A percentile compares a stretch with the other conserved stretches of the same genome.
These are phyloP conservation scores for Umbellularia californica DNA, from an alignment of 164 flowering plant species.

Conservation along the genomic window DNA sequence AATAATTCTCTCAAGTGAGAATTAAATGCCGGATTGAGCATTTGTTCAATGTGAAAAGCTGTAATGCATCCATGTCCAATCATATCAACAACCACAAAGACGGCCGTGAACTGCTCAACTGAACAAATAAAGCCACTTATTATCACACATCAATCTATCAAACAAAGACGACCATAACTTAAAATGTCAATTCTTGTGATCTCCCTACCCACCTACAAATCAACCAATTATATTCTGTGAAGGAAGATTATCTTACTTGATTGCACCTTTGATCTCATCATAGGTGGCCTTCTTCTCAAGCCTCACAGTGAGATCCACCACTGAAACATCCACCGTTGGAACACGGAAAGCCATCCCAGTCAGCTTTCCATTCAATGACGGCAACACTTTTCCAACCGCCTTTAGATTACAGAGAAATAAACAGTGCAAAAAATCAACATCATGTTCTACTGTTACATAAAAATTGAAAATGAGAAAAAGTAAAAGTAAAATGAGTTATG, in stretches of 20 bases:
- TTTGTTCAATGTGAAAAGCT: no score
- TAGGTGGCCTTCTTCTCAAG: constrained; percentile 58
- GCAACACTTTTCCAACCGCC: constrained; percentile 81
- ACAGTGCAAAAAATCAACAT: neutral
- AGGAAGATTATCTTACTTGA: constrained; percentile 43
- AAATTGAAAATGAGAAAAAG: no score
- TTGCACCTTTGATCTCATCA: constrained; percentile 59
- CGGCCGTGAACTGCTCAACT: no score
- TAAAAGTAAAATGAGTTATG: no score
- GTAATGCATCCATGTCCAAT: no score
- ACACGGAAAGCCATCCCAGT: constrained; percentile 84
- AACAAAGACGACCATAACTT: no score
- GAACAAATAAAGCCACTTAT: no score
- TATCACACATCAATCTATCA: no score
- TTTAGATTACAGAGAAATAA: constrained; percentile 7
- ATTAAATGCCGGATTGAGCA: no score
- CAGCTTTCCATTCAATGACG: constrained; percentile 63
- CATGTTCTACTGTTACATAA: neutral
- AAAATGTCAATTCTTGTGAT: no score
- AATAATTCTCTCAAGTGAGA: no score
- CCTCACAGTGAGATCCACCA: constrained; percentile 74
- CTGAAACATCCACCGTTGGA: constrained; percentile 69
- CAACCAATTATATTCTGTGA: neutral
- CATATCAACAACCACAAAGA: no score
- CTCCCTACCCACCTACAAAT: neutral